Base-by-base conservation (phyloP, 805 yeast species). In the Suhomyces sp. region DNA sequence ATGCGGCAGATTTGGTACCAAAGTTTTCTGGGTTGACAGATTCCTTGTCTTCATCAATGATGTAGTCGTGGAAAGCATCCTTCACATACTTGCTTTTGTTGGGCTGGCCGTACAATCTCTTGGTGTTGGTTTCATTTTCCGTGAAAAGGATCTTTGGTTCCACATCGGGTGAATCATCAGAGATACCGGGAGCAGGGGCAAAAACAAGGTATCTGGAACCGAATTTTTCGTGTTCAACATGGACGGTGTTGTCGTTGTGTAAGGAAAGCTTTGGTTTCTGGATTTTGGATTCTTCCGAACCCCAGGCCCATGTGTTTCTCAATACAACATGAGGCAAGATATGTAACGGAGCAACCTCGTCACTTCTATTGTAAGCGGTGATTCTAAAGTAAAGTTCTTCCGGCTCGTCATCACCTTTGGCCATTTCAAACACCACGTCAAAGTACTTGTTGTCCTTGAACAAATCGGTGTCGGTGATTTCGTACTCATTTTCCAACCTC, bases 231-330 rank as follows among this genome's bases (percentile, higher is more conserved):
- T 83, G 93, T 33, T 76, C 70, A 27, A 87, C 65, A 50, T 75
- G 70, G 33, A 88, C 68, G 24, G 79, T 64, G 39, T 68, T 65
- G 20, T 63, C 65, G 24, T 67, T 54, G 20, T 64, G 66, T 30
- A 64, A 57, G 25, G 56, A 60, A 44, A 78, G 54, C 11, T 56
- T 50, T 9, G 88, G 88, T 43, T 76, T 79, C 36, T 55, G 58
- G 26, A 53, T 51, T 28, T 62, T 54, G 25, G 61, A 62, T 38
- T 75, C 79, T 41, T 72, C 70, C 9, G 71, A 64, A 29, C 90
- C 87, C 96, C 96, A 88, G n/a, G 83, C 67, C 97, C 97, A 88
- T 11, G 93, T 85, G 63, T 88, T 88, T 64, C 96, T 75, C 63
- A 81, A 85, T 46, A 80, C 78, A 19, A 86, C 63, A 47, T 88